Evolutionary conservation across 2,329 filamentous ascomycete species (phyloP).

Genomic region (Aspergillus alliaceus): DNA sequence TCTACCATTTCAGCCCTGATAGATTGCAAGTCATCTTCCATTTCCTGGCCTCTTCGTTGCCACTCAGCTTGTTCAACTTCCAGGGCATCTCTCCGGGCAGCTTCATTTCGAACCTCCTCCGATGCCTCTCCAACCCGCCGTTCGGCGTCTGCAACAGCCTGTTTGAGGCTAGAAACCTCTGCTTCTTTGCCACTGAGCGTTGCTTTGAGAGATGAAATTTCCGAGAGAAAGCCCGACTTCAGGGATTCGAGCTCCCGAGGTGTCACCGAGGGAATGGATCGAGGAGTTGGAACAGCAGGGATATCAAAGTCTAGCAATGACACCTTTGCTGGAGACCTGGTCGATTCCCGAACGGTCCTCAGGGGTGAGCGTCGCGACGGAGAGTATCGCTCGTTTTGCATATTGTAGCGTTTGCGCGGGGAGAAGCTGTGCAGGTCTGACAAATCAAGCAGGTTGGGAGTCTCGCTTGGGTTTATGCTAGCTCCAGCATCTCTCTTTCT

Average conservation of each 20-base stretch:
- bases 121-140: constrained; percentile 83
- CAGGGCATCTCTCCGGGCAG: constrained; percentile 67
- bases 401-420: constrained; percentile 49
- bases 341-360: constrained; percentile 38
- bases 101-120: constrained; percentile 79
- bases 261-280: constrained; percentile 86
- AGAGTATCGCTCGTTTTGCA: constrained; percentile 36
- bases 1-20: constrained; percentile 79
- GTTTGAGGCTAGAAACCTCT: constrained; percentile 82
- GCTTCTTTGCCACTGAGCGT: constrained; percentile 91
- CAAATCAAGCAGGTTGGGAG: constrained; percentile 83
- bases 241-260: constrained; percentile 89
- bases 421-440: constrained; percentile 71
- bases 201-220: constrained; percentile 92
- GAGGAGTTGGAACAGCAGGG: constrained; percentile 87
- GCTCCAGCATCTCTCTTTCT: constrained; percentile 49
- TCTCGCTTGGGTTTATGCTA: constrained; percentile 52
- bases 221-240: constrained; percentile 85
- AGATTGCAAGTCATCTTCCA: constrained; percentile 76
- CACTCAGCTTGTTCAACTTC: constrained; percentile 75
- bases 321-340: constrained; percentile 52
- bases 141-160: constrained; percentile 85
- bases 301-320: constrained; percentile 89
- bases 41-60: constrained; percentile 81
- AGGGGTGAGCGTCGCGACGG: constrained; percentile 46